Base-by-base conservation (phyloP, 495 filamentous ascomycete genomes). In the Penicillium paradoxum region DNA sequence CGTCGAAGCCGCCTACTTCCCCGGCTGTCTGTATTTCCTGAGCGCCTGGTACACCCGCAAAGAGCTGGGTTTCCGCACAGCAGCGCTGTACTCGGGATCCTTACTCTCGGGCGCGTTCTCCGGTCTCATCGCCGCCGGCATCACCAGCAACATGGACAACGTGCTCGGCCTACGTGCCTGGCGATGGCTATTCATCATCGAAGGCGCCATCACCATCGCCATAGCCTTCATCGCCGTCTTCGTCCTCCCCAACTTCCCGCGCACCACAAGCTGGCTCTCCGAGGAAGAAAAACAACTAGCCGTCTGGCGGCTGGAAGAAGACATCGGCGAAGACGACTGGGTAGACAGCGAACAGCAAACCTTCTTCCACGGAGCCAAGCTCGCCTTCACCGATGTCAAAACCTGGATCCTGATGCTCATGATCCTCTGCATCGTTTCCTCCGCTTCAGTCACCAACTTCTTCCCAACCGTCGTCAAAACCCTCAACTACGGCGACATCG, bases 391-490 rank as follows among this genome's bases (percentile, higher is more conserved):
- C 13, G 89, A 95, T 65, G 55, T 77, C 44, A 91, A 88, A 67
- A 89, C 82, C 14, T 91, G 81, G 72, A 70, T 90, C 51, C 30
- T 59, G 33, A 79, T 83, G 66, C 64, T 88, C 9, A 70, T 88
- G 43, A 77, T 91, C 45, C 79, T 89, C 42, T 81, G 85, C 60
- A 85, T 90, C 65, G 83, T 89, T 13, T 80, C 83, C 24, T 80
- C 82, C 24, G 84, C 81, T 44, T 84, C 85, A 2, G 84, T 90
- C 8, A 90, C 87, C n/a, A 91, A 93, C 67, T 93, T 93, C 79
- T 92, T 95, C 73, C 89, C 90, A 0, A 86, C 88, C 13, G 86
- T 95, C 19, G 89, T 93, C 29, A 74, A 78, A 36, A 91, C 89
- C 1, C 74, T 95, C 6, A 77, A 83, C 7, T 89, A 83, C 60